Percentiles rank a stretch among this genome's conserved stretches.
Evolutionary conservation across 306 rosid species (phyloP).

Genomic region (Clitoria ternatea): DNA sequence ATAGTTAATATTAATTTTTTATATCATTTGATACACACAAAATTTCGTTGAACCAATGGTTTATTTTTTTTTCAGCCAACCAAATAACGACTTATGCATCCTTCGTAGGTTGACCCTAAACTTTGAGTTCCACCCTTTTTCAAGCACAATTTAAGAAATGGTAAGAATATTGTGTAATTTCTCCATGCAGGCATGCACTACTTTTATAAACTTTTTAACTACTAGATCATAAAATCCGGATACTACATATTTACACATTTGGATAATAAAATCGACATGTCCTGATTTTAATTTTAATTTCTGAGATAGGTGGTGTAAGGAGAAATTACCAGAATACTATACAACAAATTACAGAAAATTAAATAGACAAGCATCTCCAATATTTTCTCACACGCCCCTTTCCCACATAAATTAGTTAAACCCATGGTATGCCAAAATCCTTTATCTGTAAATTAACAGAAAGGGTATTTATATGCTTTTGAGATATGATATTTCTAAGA

Average conservation of each 20-base stretch:
- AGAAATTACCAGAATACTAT: neutral
- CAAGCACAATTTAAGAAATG: neutral
- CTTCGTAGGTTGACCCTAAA: neutral
- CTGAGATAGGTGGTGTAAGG: neutral
- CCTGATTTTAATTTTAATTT: too few relatives aligned
- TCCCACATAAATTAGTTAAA: neutral
- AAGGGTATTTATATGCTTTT: neutral
- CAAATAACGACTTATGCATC: too few relatives aligned
- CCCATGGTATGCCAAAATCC: neutral
- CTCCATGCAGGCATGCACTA: too few relatives aligned
- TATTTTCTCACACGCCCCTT: neutral
- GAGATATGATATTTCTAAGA: constrained; percentile 14
- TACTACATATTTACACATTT: too few relatives aligned
- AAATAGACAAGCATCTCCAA: neutral
- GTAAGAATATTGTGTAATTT: too few relatives aligned
- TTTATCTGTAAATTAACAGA: neutral
- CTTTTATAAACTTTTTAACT: too few relatives aligned
- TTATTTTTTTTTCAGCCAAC: too few relatives aligned
- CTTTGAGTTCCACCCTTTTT: neutral
- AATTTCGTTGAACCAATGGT: too few relatives aligned
- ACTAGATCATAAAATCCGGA: too few relatives aligned
- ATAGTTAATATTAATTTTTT: too few relatives aligned
- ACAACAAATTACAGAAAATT: neutral
- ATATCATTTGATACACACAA: too few relatives aligned
- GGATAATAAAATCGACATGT: too few relatives aligned